phyloP scores from a whole-genome alignment of 257 asterid genomes.

The Jasminum sambac region DNA sequence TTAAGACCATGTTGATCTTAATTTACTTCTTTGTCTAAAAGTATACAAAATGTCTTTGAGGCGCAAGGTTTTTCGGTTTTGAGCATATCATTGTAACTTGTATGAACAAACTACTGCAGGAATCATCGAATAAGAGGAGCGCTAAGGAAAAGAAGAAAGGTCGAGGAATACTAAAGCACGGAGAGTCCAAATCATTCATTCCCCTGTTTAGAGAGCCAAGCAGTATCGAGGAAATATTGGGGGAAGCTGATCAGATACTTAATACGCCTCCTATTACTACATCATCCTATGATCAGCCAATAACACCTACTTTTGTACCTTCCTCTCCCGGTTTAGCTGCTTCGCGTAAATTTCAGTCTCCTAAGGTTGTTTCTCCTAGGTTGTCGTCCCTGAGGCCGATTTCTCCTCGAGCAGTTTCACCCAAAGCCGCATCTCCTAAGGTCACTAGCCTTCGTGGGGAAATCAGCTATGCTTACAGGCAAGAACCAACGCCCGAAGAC shows the following conservation, averaged over 20 bases:
- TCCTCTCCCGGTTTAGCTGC: slow-evolving; percentile 43
- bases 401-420: slow-evolving; percentile 30
- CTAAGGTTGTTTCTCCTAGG: slow-evolving; percentile 21
- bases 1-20: not conserved
- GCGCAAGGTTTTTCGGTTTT: not conserved
- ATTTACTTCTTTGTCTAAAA: not conserved
- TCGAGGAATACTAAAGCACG: slow-evolving; percentile 56
- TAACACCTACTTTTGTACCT: slow-evolving; percentile 38
- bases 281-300: slow-evolving; percentile 46
- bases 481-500: slow-evolving; percentile 59
- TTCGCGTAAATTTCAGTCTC: slow-evolving; percentile 40
- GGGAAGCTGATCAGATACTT: slow-evolving; percentile 82
- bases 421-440: slow-evolving; percentile 36
- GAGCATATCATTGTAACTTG: not conserved
- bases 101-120: slow-evolving; percentile 37
- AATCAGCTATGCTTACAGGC: slow-evolving; percentile 49
- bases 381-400: not conserved
- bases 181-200: slow-evolving; percentile 65
- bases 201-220: slow-evolving; percentile 90
- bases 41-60: not conserved
- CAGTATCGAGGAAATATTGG: slow-evolving; percentile 90
- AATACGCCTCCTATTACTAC: slow-evolving; percentile 40
- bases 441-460: slow-evolving; percentile 42
- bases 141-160: slow-evolving; percentile 80
- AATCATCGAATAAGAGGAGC: slow-evolving; percentile 52